These are phyloP conservation scores for Veloporphyrellus conicus DNA, from an alignment of 1,284 basidiomycete species.

Conservation along the genomic window DNA sequence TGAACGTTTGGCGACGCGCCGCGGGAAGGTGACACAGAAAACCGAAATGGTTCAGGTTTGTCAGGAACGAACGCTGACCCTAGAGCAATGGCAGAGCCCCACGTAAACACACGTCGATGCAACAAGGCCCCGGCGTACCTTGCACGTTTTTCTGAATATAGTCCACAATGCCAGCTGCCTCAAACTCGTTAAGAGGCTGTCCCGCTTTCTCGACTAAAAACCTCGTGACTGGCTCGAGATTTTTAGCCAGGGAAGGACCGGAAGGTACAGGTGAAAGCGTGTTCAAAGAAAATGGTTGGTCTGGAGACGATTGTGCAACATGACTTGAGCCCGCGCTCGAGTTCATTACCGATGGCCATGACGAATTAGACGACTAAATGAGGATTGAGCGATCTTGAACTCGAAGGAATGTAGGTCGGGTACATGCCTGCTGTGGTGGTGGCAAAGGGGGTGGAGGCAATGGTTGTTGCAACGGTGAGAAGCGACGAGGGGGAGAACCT, in stretches of 20 bases:
- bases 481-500: constrained; percentile 21
- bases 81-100: constrained; percentile 11
- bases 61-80: constrained; percentile 33
- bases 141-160: constrained; percentile 44
- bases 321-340: constrained; percentile 10
- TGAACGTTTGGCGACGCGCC: constrained; percentile 39
- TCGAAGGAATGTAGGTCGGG: constrained; percentile 16
- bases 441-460: constrained; percentile 16
- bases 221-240: constrained; percentile 43
- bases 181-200: constrained; percentile 45
- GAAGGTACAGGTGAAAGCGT: constrained; percentile 13
- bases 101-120: constrained; percentile 11
- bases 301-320: constrained; percentile 16
- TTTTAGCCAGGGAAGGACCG: constrained; percentile 34
- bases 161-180: constrained; percentile 53
- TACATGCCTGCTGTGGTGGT: constrained; percentile 30
- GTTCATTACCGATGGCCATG: constrained; percentile 14
- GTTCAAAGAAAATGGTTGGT: constrained; percentile 18
- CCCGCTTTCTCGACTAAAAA: constrained; percentile 45
- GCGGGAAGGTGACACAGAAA: constrained; percentile 47
- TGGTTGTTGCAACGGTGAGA: constrained; percentile 21
- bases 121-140: constrained; percentile 26
- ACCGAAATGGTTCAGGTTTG: constrained; percentile 53
- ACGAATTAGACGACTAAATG: constrained; percentile 24
- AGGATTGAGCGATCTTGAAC: constrained; percentile 27